Evolutionary conservation across 345 rosid genomes (phyloP).

Genomic region (Citrus sinensis): DVS_A1.0 CM039162.1:4316501-4317000

Average conservation of each 20-base stretch:
- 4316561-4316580: constrained; percentile 45
- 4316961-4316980: background rate
- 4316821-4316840: background rate
- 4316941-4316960: background rate
- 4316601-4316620: background rate
- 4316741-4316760: background rate
- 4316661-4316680: background rate
- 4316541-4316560: constrained; percentile 66
- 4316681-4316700: background rate
- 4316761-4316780: background rate
- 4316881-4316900: background rate
- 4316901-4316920: background rate
- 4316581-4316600: background rate
- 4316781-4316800: background rate
- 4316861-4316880: background rate
- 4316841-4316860: background rate
- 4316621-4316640: background rate
- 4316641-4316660: background rate
- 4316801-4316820: background rate
- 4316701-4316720: background rate
- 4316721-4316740: background rate
- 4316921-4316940: background rate
- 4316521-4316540: constrained; percentile 67
- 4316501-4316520: constrained; percentile 79
- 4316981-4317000: background rate